Evolutionary conservation across 371 early-diverging fungal species (phyloP), one percentile per base, ranked within the genome.

Genomic region (Mortierella polycephala): DNA sequence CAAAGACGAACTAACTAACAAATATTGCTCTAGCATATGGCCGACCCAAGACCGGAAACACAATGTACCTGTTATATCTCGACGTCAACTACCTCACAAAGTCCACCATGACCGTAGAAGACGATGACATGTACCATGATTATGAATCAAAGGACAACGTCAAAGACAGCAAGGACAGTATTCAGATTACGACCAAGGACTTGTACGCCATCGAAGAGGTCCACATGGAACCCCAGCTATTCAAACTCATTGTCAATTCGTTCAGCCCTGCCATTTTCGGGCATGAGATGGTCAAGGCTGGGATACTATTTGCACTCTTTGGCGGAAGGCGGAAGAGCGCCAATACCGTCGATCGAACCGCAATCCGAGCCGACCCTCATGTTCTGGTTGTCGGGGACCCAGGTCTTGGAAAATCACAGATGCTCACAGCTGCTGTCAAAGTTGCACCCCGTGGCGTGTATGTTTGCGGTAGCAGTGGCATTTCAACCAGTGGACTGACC

Each of bases 201-300:
- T 87, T 97, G 53, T 89, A 89, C 60, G 91, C 94, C 54, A 96
- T 99, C 71, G 85, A 88, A 49, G 84, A 87, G 67, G 84, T 99
- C n/a, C 90, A 88, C 39, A 83, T 84, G 67, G 89, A 93, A 51
- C 82, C 80, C n/a, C 88, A 96, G 57, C 85, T 92, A 3, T 93
- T 96, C 75, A 92, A 96, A 8, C 83, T 93, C 37, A 85, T 98
- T 39, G 85, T 94, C 13, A 88, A 90, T 67, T 96, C 97, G 40
- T 87, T 98, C 69, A 98, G 99, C 12, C 99, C 99, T 7, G 93
- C 94, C 18, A 98, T 99, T 67, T 99, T 92, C 84, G 99, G 99
- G 4, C 97, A 98, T 82, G 93, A 94, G 41, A 87, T 94, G 81
- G 94, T 99, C 84, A 99, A 99, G 85, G 82, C 76, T 0, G 84